Conservation (phyloP, 2,329 filamentous ascomycete genomes). For the Didymella sp. region DNA sequence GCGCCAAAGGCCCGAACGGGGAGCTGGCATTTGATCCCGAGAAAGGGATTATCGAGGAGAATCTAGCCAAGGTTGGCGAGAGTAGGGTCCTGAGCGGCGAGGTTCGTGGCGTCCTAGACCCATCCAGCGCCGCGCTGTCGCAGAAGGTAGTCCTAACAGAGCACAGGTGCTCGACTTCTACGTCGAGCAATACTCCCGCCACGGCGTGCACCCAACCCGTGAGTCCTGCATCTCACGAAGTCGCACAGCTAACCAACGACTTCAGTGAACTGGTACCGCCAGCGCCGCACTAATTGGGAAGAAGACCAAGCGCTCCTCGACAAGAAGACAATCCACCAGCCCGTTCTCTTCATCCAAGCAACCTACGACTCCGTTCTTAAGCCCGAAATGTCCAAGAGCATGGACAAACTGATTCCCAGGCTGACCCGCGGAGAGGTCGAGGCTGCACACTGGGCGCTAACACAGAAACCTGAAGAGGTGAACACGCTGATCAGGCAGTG, state of each 20-base stretch:
- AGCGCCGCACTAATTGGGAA: constrained; percentile 72
- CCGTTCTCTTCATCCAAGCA: constrained; percentile 78
- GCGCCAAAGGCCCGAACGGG: constrained; percentile 65
- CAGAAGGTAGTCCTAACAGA: constrained; percentile 47
- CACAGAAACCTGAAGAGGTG: constrained; percentile 72
- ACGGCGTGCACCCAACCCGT: constrained; percentile 77
- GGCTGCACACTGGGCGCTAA: constrained; percentile 82
- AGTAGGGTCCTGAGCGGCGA: constrained; percentile 68
- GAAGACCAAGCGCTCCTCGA: constrained; percentile 66
- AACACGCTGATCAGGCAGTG: constrained; percentile 74
- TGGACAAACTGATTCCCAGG: constrained; percentile 71
- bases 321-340: constrained; percentile 45
- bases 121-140: background rate
- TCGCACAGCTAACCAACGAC: constrained; percentile 24
- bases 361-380: constrained; percentile 74
- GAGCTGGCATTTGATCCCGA: constrained; percentile 65
- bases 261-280: constrained; percentile 89
- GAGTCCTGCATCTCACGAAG: too few relatives aligned
- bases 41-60: constrained; percentile 70
- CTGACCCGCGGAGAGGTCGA: constrained; percentile 72
- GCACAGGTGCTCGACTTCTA: constrained; percentile 71
- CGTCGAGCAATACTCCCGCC: constrained; percentile 70
- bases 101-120: constrained; percentile 48
- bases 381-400: constrained; percentile 71
- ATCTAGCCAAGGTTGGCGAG: constrained; percentile 63